phyloP scores from a whole-genome alignment of 2,329 filamentous ascomycete species.

The Monosporascus sp. region DNA sequence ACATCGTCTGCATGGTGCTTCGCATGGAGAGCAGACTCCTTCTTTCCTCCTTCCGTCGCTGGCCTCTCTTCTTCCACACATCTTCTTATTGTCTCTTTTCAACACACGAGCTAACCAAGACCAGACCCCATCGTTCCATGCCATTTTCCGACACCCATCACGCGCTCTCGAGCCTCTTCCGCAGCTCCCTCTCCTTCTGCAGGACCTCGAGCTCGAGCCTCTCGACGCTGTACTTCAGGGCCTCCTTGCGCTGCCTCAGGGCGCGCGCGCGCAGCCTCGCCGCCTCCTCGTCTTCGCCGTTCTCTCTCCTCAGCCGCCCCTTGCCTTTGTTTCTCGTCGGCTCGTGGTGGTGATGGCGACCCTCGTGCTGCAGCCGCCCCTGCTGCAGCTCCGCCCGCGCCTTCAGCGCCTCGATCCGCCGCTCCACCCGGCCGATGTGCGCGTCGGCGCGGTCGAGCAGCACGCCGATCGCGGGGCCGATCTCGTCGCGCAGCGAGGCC shows the following conservation, averaged over 20 bases:
- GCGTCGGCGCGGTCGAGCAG: conserved; percentile 78
- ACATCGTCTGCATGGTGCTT: no score
- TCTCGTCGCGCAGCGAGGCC: conserved; percentile 77
- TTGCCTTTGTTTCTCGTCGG: neutral
- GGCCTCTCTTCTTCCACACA: no score
- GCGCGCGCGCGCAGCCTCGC: conserved; percentile 51
- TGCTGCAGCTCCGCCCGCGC: conserved; percentile 80
- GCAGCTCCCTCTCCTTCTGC: conserved; percentile 61
- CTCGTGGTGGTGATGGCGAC: conserved; percentile 19
- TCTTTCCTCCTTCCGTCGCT: no score
- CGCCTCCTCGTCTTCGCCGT: conserved; percentile 29
- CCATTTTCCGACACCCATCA: conserved; percentile 8
- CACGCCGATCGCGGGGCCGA: conserved; percentile 76
- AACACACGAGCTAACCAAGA: neutral
- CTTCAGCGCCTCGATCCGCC: conserved; percentile 77
- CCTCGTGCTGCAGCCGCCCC: conserved; percentile 47
- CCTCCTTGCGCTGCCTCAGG: conserved; percentile 74
- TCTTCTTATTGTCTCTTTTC: neutral
- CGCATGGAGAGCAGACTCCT: no score
- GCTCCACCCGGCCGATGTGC: conserved; percentile 75
- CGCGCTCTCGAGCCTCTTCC: conserved; percentile 41
- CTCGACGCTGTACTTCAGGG: conserved; percentile 80
- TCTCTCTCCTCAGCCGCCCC: conserved; percentile 35
- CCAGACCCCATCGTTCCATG: neutral
- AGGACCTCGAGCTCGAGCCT: conserved; percentile 79